Base-by-base conservation (phyloP, 2,329 filamentous ascomycete species). In the Laburnicola sp. region DNA sequence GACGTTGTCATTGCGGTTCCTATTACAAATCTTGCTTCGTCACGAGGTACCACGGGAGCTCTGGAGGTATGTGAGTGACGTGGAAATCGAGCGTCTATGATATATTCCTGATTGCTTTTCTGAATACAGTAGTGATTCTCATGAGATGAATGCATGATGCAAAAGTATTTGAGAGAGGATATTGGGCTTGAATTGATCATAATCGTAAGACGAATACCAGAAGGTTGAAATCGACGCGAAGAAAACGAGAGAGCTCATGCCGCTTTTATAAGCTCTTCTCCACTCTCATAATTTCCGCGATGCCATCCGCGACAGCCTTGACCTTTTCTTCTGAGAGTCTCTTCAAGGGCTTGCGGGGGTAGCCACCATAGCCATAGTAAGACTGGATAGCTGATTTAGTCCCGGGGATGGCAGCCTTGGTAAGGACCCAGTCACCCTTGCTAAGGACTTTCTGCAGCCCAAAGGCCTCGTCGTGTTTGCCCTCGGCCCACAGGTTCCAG, bases 361-460 rank as follows among this genome's bases (percentile, higher is more conserved):
- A 84, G 3, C 87, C 88, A 26, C 90, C 90, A 69, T 95, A 95
- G 42, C 89, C 89, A 68, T 84, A 91, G 72, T 91, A 91, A 59
- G 78, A 84, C 77, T 94, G 85, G 62, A 95, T 86, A 8, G 87
- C 89, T 59, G 83, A 84, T 80, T 95, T 95, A 22, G 91, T 94
- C n/a, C 89, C 90, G 1, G 90, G 86, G 63, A 94, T 91, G 39
- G 88, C 88, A 0, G 87, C 80, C 76, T 91, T 91, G 55, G 90
- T 94, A 48, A 93, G 77, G 37, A 86, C 85, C 89, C 89, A 95
- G 73, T 95, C 90, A 28, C 86, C 86, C 67, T 85, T 85, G 64
- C 86, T 86, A 55, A 95, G 82, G n/a, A 86, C 74, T 72, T 87
- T 88, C 70, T 96, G 91, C 65, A 92, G 76, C 58, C 81, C 82